These are phyloP conservation scores for Aspergillus biplanus DNA, from an alignment of 495 filamentous ascomycete genomes.

Conservation along the genomic window DNA sequence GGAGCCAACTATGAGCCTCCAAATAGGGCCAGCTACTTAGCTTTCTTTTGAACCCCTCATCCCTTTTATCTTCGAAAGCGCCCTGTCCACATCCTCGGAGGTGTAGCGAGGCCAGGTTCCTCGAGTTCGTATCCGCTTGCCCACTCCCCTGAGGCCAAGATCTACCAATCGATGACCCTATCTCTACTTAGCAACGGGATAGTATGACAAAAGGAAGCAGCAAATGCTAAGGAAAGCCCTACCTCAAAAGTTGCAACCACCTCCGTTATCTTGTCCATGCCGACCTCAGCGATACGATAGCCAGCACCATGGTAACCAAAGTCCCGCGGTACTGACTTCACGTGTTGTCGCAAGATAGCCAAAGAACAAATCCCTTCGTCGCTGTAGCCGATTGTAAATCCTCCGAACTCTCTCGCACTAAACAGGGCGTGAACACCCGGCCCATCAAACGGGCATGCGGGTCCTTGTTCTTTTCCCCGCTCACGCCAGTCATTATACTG, in stretches of 20 bases:
- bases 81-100: too few species aligned
- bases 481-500: background rate
- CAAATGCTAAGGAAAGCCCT: background rate
- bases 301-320: background rate
- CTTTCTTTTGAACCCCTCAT: too few species aligned
- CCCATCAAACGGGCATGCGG: background rate
- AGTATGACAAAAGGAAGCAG: background rate
- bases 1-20: too few species aligned
- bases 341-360: background rate
- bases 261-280: background rate
- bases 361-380: background rate
- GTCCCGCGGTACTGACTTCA: background rate
- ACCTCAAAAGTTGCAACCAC: conserved; percentile 16
- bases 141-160: background rate
- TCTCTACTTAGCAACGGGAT: background rate
- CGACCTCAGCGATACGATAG: background rate
- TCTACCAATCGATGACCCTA: background rate
- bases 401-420: background rate
- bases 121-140: background rate
- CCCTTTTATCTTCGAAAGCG: too few species aligned
- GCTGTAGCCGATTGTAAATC: background rate
- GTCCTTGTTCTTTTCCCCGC: background rate
- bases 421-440: conserved; percentile 4
- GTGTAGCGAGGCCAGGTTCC: too few species aligned
- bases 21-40: too few species aligned